Evolutionary conservation across 2,329 filamentous ascomycete genomes (phyloP).

Genomic region (Talaromyces piceae): DNA sequence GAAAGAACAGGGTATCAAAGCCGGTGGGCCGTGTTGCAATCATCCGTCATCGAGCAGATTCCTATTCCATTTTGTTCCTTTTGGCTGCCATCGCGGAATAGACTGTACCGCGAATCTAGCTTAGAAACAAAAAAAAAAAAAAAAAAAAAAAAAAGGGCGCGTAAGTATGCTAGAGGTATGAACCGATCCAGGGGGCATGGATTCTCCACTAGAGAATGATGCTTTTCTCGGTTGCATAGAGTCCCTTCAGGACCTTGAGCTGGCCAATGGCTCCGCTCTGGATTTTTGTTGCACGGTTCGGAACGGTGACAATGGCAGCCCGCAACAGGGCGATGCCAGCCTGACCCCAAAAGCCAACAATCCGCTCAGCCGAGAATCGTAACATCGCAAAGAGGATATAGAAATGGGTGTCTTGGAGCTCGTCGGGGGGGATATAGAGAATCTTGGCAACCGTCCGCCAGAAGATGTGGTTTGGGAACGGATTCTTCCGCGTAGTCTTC

Average conservation of each 20-base stretch:
- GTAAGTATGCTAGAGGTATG: too few species aligned
- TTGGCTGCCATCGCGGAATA: too few species aligned
- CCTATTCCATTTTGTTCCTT: too few species aligned
- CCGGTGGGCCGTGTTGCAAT: too few species aligned
- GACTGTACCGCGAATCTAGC: too few species aligned
- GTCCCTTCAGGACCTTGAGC: constrained; percentile 30
- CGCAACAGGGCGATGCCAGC: constrained; percentile 65
- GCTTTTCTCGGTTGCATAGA: constrained; percentile 30
- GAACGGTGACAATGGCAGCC: constrained; percentile 67
- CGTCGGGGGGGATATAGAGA: constrained; percentile 60
- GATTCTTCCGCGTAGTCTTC: constrained; percentile 60
- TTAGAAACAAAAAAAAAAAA: too few species aligned
- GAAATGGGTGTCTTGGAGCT: constrained; percentile 67
- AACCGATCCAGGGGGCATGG: too few species aligned
- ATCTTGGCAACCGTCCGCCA: constrained; percentile 74
- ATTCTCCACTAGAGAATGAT: constrained; percentile 32
- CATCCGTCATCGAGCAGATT: too few species aligned
- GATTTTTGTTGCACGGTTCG: constrained; percentile 31
- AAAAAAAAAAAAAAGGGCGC: background rate
- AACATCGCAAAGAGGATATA: constrained; percentile 65
- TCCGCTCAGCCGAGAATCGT: constrained; percentile 63
- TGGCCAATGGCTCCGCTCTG: constrained; percentile 32
- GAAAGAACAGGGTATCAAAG: background rate
- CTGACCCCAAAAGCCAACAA: constrained; percentile 74
- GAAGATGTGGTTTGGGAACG: constrained; percentile 70